Percentiles rank a stretch among this genome's conserved stretches.
phyloP scores from a whole-genome alignment of 768 basidiomycete genomes.

The Boletus subcaerulescens region DNA sequence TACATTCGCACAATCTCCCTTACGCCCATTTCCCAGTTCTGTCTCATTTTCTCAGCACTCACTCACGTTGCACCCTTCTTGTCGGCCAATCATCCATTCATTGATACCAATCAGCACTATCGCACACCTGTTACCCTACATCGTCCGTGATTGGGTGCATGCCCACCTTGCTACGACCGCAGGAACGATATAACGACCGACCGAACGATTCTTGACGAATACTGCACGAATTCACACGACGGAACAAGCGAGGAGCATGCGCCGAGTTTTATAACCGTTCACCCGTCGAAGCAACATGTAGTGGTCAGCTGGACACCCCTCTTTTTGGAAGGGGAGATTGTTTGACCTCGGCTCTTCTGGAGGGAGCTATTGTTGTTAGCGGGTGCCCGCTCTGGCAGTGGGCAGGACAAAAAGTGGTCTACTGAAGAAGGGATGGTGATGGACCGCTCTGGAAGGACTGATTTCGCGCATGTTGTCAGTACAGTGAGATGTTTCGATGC shows the following conservation, averaged over 20 bases:
- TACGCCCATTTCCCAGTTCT: constrained; percentile 15
- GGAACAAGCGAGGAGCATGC: constrained; percentile 25
- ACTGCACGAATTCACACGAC: constrained; percentile 29
- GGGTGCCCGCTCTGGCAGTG: constrained; percentile 33
- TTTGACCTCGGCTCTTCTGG: constrained; percentile 20
- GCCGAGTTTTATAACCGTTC: constrained; percentile 21
- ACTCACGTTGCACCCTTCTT: constrained; percentile 20
- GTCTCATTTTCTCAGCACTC: constrained; percentile 21
- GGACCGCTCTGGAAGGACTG: constrained; percentile 29
- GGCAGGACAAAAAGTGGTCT: constrained; percentile 30
- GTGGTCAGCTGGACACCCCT: constrained; percentile 12
- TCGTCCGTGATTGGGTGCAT: constrained; percentile 16
- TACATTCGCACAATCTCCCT: constrained; percentile 26
- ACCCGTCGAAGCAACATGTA: constrained; percentile 11
- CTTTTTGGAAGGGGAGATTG: constrained; percentile 8
- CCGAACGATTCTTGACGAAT: constrained; percentile 38
- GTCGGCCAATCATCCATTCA: constrained; percentile 26
- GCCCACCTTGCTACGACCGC: constrained; percentile 30
- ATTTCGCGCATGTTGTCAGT: constrained; percentile 19
- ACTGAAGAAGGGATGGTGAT: constrained; percentile 21
- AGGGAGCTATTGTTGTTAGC: constrained; percentile 19
- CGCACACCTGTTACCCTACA: constrained; percentile 13
- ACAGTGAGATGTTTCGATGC: constrained; percentile 17
- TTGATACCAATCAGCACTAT: constrained; percentile 19
- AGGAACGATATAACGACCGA: constrained; percentile 33